Evolutionary conservation across 2,329 filamentous ascomycete species (phyloP), one percentile per base, ranked within the genome.

Genomic region (Cladosporium sp.): DNA sequence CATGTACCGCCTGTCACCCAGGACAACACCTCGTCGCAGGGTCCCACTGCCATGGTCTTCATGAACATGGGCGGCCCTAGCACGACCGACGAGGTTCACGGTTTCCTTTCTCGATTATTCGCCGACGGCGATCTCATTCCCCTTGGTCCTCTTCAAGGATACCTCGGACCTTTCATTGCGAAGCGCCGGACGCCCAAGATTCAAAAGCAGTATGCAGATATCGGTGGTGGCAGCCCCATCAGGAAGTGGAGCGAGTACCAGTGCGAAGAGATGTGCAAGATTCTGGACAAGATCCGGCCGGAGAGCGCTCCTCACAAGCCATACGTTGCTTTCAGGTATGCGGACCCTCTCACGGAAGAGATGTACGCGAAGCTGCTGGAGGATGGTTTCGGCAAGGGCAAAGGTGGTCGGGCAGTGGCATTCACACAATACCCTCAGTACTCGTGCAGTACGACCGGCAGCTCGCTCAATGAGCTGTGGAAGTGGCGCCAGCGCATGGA

Each of bases 401-500:
- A 83, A 56, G 91, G 91, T n/a, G 92, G 92, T 3, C 82, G 93
- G 54, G 93, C 95, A 1, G 90, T 98, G 4, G 93, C 93, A 1
- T 98, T 98, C 67, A 96, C 92, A 28, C 93, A 98, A 71, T 98
- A 98, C 64, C 93, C 93, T 2, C 93, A 98, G 69, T 98, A 98
- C 72, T 95, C 89, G 16, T 98, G 95, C 74, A 95, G 90, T 16
- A 98, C 93, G 1, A 98, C 93, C 0, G 93, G 93, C 18, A 95
- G 89, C 70, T 95, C 89, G 57, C 74, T 98, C 53, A 98, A 98
- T 65, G 93, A 98, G 73, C 74, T 98, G 34, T 98, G 93, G 93
- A 96, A 95, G 73, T 96, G 91, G 90, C 81, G 91, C 58, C 87
- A 89, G 65, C 78, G 89, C 57, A 74, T 98, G 49, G 91, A 97